phyloP scores from a whole-genome alignment of 2,329 filamentous ascomycete species.

The Orbilia ellipsospora region DNA sequence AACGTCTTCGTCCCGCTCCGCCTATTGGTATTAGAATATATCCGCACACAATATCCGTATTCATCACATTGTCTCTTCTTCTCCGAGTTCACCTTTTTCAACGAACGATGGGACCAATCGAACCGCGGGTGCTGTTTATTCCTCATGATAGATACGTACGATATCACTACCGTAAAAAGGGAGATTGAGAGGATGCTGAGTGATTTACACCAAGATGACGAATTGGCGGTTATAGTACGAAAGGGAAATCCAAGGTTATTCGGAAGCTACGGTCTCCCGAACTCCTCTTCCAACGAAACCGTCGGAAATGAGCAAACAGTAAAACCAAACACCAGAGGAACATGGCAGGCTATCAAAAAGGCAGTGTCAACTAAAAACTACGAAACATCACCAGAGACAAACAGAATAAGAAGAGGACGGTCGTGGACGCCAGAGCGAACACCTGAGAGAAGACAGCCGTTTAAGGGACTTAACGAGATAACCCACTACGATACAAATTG shows the following conservation, averaged over 20 bases:
- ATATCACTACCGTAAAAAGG: constrained; percentile 8
- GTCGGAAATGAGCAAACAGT: too few species aligned
- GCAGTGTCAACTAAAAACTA: neutral
- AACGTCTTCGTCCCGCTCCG: constrained; percentile 7
- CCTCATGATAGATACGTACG: constrained; percentile 16
- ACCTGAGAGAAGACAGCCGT: neutral
- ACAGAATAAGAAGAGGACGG: neutral
- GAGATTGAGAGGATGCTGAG: constrained; percentile 19
- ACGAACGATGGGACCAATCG: neutral
- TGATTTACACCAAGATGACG: constrained; percentile 5
- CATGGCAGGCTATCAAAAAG: neutral
- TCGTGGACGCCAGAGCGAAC: constrained; percentile 31
- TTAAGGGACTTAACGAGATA: constrained; percentile 8
- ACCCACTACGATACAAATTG: neutral
- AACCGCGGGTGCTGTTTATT: constrained; percentile 33
- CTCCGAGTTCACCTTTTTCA: constrained; percentile 36
- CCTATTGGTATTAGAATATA: constrained; percentile 5
- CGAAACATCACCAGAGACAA: too few species aligned
- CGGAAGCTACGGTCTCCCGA: constrained; percentile 27
- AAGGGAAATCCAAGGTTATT: constrained; percentile 23
- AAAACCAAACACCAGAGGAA: too few species aligned
- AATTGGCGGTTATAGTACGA: constrained; percentile 35
- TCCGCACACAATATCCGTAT: constrained; percentile 1
- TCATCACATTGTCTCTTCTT: constrained; percentile 36
- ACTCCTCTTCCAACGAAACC: too few species aligned